Conservation (phyloP, 768 basidiomycete species). For the Trametes coccinea region DNA sequence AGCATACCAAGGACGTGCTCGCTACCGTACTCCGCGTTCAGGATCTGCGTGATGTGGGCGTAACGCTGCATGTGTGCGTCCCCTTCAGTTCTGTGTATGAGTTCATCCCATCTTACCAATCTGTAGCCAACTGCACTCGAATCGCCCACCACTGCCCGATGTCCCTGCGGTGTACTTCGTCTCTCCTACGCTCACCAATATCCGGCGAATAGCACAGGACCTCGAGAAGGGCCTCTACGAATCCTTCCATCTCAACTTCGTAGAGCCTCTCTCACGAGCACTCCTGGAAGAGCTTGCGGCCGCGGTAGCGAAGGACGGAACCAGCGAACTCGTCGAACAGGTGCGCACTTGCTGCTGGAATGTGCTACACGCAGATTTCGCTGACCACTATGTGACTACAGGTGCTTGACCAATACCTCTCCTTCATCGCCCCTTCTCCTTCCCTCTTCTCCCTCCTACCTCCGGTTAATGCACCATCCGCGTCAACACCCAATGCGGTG, state of each 20-base stretch:
- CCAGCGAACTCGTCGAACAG: conserved; percentile 79
- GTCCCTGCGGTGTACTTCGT: conserved; percentile 98
- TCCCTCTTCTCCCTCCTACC: conserved; percentile 90
- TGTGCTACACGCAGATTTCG: conserved; percentile 1
- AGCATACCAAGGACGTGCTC: conserved; percentile 92
- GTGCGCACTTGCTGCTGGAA: conserved; percentile 39
- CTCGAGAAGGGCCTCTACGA: conserved; percentile 88
- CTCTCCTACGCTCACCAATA: conserved; percentile 82
- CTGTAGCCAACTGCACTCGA: conserved; percentile 83
- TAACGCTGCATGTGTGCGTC: conserved; percentile 96
- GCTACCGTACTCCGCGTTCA: conserved; percentile 95
- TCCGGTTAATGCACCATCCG: conserved; percentile 42
- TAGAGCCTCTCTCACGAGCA: conserved; percentile 84
- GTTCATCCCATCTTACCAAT: conserved; percentile 11
- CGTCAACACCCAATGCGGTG: conserved; percentile 36
- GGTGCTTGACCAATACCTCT: conserved; percentile 96
- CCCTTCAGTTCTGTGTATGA: not conserved
- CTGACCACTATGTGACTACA: conserved; percentile 33
- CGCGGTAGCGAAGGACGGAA: conserved; percentile 80
- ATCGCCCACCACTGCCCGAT: conserved; percentile 86
- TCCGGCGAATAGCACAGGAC: conserved; percentile 91
- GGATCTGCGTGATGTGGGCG: conserved; percentile 94
- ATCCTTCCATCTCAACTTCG: conserved; percentile 92
- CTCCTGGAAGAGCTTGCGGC: conserved; percentile 93
- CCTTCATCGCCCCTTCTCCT: conserved; percentile 91